Percentiles rank a stretch among this genome's conserved stretches.
phyloP scores from a whole-genome alignment of 1,139 yeast genomes.

The Lodderomyces metapsilosis region DNA sequence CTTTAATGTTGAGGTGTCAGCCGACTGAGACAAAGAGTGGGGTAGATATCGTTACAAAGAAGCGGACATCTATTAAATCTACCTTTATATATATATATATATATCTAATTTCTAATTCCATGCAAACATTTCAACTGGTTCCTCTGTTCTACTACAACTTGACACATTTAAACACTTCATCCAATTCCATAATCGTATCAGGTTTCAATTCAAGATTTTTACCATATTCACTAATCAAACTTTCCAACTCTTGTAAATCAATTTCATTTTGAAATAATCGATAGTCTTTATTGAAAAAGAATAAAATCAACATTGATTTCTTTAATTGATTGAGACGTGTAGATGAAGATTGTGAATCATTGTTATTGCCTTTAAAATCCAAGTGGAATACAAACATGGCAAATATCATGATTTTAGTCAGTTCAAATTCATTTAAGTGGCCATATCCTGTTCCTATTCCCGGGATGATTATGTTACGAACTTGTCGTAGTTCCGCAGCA shows the following conservation, averaged over 20 bases:
- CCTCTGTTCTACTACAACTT: no score
- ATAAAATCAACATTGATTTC: slow-evolving; percentile 19
- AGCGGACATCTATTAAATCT: no score
- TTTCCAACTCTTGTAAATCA: slow-evolving; percentile 16
- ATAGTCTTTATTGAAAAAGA: slow-evolving; percentile 23
- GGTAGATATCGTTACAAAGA: no score
- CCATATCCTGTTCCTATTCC: slow-evolving; percentile 32
- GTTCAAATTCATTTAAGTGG: slow-evolving; percentile 16
- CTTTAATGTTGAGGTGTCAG: no score
- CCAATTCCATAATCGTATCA: slow-evolving; percentile 14
- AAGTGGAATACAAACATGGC: slow-evolving; percentile 19
- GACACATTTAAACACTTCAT: slow-evolving; percentile 16
- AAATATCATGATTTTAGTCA: slow-evolving; percentile 22
- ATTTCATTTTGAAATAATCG: slow-evolving; percentile 13
- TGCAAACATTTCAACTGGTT: no score
- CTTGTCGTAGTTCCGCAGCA: background rate
- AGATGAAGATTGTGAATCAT: no score
- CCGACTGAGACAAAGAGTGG: no score
- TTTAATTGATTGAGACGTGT: slow-evolving; percentile 10
- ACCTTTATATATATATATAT: no score
- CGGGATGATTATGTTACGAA: slow-evolving; percentile 22
- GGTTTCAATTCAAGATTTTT: slow-evolving; percentile 6
- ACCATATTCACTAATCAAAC: slow-evolving; percentile 14
- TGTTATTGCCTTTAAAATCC: slow-evolving; percentile 5
- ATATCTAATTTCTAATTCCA: no score